A percentile compares a stretch with the other conserved stretches of the same genome.
These are phyloP conservation scores for Calocera viscosa DNA, from an alignment of 768 basidiomycete species.

Conservation along the genomic window DNA sequence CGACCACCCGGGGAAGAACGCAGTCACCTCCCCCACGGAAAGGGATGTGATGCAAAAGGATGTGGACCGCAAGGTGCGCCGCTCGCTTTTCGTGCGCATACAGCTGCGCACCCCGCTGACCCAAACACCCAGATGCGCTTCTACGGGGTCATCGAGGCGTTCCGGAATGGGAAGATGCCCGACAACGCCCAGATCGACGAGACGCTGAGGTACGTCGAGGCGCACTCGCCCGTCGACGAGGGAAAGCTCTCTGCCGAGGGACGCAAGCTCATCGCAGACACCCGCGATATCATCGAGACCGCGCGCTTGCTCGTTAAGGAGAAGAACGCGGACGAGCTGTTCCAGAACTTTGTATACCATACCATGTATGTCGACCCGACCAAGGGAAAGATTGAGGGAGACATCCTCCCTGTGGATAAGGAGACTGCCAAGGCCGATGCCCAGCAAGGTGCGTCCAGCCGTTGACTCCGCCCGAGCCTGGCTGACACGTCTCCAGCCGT, in stretches of 20 bases:
- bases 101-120: too few relatives aligned
- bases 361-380: constrained; percentile 44
- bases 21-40: constrained; percentile 58
- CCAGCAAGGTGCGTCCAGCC: constrained; percentile 40
- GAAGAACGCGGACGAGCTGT: constrained; percentile 83
- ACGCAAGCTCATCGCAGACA: constrained; percentile 58
- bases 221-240: constrained; percentile 46
- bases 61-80: constrained; percentile 57
- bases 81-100: too few relatives aligned
- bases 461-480: not conserved
- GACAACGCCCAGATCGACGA: constrained; percentile 69
- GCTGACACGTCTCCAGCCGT: constrained; percentile 43
- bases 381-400: constrained; percentile 33
- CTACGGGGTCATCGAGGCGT: constrained; percentile 69
- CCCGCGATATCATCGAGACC: constrained; percentile 68
- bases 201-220: constrained; percentile 51
- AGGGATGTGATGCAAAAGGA: constrained; percentile 52
- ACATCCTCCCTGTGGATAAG: constrained; percentile 39
- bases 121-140: constrained; percentile 49
- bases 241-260: constrained; percentile 65
- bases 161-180: constrained; percentile 66
- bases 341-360: constrained; percentile 84
- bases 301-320: constrained; percentile 51
- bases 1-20: constrained; percentile 40
- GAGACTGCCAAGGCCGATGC: constrained; percentile 46